Percentiles rank a stretch among this genome's conserved stretches.
phyloP scores from a whole-genome alignment of 2,329 filamentous ascomycete genomes.

The Fusarium xylarioides region DNA sequence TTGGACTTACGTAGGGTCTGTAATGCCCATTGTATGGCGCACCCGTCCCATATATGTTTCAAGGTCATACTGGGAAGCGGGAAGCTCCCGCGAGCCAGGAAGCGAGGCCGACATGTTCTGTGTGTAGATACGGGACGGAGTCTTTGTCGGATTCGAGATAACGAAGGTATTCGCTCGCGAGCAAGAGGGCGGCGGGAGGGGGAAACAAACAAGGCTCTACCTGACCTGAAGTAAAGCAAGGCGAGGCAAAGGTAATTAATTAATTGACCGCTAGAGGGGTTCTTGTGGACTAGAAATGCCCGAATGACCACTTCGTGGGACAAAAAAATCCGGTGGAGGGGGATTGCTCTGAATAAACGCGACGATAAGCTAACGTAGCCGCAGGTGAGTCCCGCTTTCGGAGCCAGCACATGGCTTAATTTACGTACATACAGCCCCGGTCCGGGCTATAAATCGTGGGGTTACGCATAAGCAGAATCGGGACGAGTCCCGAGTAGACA shows the following conservation, averaged over 20 bases:
- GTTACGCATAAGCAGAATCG: conserved; percentile 19
- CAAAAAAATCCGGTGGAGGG: conserved; percentile 32
- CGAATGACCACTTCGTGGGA: conserved; percentile 31
- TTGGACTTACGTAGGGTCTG: conserved; percentile 87
- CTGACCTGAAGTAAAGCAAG: background rate
- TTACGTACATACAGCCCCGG: conserved; percentile 26
- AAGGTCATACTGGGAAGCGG: conserved; percentile 91
- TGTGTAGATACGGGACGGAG: background rate
- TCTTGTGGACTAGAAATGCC: conserved; percentile 28
- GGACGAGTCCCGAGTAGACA: conserved; percentile 10
- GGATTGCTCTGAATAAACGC: conserved; percentile 28
- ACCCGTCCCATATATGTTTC: conserved; percentile 95
- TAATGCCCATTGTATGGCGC: conserved; percentile 85
- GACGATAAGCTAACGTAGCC: conserved; percentile 44
- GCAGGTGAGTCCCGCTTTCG: conserved; percentile 43
- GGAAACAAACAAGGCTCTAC: background rate
- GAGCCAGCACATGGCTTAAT: conserved; percentile 35
- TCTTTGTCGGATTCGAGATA: conserved; percentile 18
- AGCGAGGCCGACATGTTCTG: conserved; percentile 70
- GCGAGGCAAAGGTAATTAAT: background rate
- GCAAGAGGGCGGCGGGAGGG: conserved; percentile 5
- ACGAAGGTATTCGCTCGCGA: conserved; percentile 1
- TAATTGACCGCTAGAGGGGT: conserved; percentile 22
- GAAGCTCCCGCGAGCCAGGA: conserved; percentile 79
- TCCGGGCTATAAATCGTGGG: conserved; percentile 28